Evolutionary conservation across 805 yeast genomes (phyloP), one percentile per base, ranked within the genome.

Genomic region (Teunomyces panamensis): DNA sequence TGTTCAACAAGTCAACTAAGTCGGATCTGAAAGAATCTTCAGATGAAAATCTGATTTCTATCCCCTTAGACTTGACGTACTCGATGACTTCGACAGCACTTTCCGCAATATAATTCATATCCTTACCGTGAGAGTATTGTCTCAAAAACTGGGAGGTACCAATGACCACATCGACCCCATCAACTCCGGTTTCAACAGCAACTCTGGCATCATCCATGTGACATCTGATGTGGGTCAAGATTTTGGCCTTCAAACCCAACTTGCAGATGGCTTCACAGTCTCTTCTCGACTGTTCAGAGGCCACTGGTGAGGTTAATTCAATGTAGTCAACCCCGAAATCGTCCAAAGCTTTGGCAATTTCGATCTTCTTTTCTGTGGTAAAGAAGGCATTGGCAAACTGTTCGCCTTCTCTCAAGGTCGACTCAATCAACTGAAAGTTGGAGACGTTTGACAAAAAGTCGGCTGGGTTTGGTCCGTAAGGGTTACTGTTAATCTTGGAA

Each of bases 261-360:
- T 94, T 92, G 80, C 98, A 94, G 59, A 92, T 92, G 49, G 98
- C 97, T 75, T 94, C 98, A 78, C 98, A 92, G 71, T 92, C 99
- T 51, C 66, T 71, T 66, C 94, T 82, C 50, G 91, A 82, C 76
- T 92, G 98, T 69, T 92, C 98, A 49, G 94, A 84, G 36, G 99
- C 98, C 51, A 95, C 97, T 9, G 99, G 99, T 4, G 97, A 90
- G 13, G 99, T 92, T 66, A 92, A 78, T 74, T 92, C 99, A 56
- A 92, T 94, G 75, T 94, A 92, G 73, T 92, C 99, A 43, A 91
- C 99, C 59, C 99, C 99, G 63, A 92, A 92, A 62, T 91, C 97
- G 69, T 92, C 97, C 50, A 92, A 76, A 4, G 98, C 98, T 75
- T 84, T 90, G 60, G 99, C 99, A 55, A 92, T 92, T 72, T 91